phyloP scores from a whole-genome alignment of 1,284 basidiomycete species.

The Ceratobasidium sp. region DNA sequence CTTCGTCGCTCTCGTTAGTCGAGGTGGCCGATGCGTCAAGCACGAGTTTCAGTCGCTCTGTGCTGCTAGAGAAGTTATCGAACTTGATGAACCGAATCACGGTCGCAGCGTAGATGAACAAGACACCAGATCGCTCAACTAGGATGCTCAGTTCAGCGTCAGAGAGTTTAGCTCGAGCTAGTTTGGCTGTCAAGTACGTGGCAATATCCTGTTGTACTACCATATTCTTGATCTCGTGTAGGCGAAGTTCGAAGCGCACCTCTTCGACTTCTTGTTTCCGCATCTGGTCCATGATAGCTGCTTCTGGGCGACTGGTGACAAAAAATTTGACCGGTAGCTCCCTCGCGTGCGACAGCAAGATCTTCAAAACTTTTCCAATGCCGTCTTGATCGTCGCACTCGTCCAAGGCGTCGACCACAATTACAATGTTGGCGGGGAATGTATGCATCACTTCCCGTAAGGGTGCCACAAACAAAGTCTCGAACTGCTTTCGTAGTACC shows the following conservation, averaged over 20 bases:
- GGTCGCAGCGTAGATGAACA: slow-evolving; percentile 34
- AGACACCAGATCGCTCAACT: not conserved
- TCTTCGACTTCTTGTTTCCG: too few relatives aligned
- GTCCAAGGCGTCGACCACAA: slow-evolving; percentile 28
- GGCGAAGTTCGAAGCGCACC: not conserved
- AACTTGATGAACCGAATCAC: slow-evolving; percentile 4
- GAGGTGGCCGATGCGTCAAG: not conserved
- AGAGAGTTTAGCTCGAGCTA: not conserved
- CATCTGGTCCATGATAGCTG: not conserved
- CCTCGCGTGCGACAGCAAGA: not conserved
- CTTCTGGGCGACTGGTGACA: slow-evolving; percentile 11
- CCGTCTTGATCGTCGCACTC: slow-evolving; percentile 3
- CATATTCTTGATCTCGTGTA: slow-evolving; percentile 1
- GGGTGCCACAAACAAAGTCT: not conserved
- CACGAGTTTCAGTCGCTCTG: not conserved
- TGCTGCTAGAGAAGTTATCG: not conserved
- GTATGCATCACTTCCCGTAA: not conserved
- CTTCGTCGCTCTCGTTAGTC: not conserved
- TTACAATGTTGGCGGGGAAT: not conserved
- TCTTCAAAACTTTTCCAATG: not conserved
- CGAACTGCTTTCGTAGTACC: not conserved
- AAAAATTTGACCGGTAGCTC: not conserved
- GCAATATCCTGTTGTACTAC: not conserved
- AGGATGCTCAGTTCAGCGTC: not conserved
- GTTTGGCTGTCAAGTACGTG: not conserved